Evolutionary conservation across 2,329 filamentous ascomycete genomes (phyloP), one percentile per base, ranked within the genome.

Genomic region (Fusarium denticulatum): DNA sequence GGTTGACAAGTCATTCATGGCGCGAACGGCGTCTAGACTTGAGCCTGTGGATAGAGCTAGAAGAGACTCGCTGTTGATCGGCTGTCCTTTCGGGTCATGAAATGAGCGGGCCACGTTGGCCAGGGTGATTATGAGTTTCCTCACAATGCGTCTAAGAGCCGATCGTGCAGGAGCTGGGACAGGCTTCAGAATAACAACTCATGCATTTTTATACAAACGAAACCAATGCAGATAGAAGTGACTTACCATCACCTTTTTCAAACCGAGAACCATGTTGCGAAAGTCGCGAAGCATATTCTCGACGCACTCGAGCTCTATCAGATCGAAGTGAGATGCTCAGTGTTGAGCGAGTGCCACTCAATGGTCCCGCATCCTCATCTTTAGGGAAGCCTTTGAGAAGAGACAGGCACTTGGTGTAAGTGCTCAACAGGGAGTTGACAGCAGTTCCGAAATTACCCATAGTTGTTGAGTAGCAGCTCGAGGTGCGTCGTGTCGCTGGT

Each of bases 171-270:
- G 76, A 58, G 78, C 85, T 86, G 64, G 55, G 34, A 39, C 37
- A 64, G 39, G 32, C 55, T 67, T 77, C 65, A 60, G 63, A 68
- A 64, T 42, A 39, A 68, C 46, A 45, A 40, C 64, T 60, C 55
- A 69, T 49, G 37, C 52, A 47, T 50, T 58, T 65, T 63, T 34
- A 57, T 56, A 68, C 22, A 52, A 53, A 67, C 22, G 56, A 61
- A 50, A 49, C 43, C 15, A 16, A 45, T 64, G 40, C 32, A 39
- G 37, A 26, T 9, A 39, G 55, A 24, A 46, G 74, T 49, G 71
- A 77, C 84, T 81, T 77, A 87, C 86, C 82, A 77, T 89, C 87
- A 24, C 87, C 87, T 64, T 81, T 82, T 36, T 84, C 82, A 37
- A 89, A 82, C 3, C 78, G 79, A 42, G 77, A 79, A 14, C 86